phyloP scores from a whole-genome alignment of 768 basidiomycete species.

The Gloeopeniophorella convolvens region DNA sequence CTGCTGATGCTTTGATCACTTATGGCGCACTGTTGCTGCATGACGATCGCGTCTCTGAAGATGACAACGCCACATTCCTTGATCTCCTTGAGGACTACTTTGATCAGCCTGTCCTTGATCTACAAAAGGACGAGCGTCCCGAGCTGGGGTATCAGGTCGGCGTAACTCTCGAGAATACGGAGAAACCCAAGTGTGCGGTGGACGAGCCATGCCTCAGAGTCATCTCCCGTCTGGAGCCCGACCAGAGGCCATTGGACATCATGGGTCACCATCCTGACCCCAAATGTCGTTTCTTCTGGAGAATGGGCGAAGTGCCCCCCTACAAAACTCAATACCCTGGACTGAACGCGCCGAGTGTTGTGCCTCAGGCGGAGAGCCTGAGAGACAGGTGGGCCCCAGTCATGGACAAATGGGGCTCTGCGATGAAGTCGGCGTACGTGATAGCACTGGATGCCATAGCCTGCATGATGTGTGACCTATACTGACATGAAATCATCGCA shows the following conservation, averaged over 20 bases:
- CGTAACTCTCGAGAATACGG: constrained; percentile 94
- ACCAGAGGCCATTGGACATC: constrained; percentile 83
- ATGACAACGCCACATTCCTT: constrained; percentile 76
- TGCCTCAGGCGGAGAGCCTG: constrained; percentile 57
- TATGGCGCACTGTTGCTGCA: constrained; percentile 84
- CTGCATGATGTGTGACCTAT: background rate
- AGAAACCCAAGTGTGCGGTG: constrained; percentile 81
- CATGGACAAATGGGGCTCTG: constrained; percentile 82
- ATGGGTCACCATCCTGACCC: constrained; percentile 79
- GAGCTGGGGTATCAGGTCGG: constrained; percentile 90
- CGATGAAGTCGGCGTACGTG: constrained; percentile 89
- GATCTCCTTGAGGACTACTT: constrained; percentile 95
- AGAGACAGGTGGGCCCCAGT: constrained; percentile 57
- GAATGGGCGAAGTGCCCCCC: constrained; percentile 67
- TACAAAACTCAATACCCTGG: constrained; percentile 73
- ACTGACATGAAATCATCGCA: constrained; percentile 26
- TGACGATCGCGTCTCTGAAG: constrained; percentile 78
- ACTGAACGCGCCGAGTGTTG: constrained; percentile 76
- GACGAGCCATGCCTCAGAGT: constrained; percentile 77
- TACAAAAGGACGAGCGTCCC: constrained; percentile 75
- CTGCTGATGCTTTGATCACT: constrained; percentile 71
- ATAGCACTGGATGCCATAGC: constrained; percentile 27
- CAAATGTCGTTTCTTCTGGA: constrained; percentile 93
- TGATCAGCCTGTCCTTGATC: constrained; percentile 50
- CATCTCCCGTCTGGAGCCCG: constrained; percentile 67